Percentiles rank a stretch among this genome's conserved stretches.
Evolutionary conservation across 2,329 filamentous ascomycete species (phyloP).

Genomic region (Epichloe bromicola): DNA sequence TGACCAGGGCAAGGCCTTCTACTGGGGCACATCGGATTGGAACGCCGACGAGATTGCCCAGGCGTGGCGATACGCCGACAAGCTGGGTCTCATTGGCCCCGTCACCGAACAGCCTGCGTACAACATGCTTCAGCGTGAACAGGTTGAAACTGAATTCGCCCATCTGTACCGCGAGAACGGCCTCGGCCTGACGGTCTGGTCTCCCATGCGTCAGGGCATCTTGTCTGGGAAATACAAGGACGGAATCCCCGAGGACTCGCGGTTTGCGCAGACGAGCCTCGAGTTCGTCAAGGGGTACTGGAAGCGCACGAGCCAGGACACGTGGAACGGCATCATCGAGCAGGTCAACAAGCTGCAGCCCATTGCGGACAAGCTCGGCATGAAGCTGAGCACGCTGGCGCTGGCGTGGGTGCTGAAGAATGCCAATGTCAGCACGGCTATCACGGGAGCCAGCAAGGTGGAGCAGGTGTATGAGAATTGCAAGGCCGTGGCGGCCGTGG

Average conservation of each 20-base stretch:
- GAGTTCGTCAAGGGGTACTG: conserved; percentile 41
- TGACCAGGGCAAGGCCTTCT: conserved; percentile 52
- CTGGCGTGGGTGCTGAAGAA: conserved; percentile 52
- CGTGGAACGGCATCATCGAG: conserved; percentile 42
- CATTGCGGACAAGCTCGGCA: conserved; percentile 51
- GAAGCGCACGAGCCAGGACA: conserved; percentile 36
- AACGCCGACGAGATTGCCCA: conserved; percentile 50
- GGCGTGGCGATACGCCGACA: conserved; percentile 48
- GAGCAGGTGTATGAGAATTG: conserved; percentile 50
- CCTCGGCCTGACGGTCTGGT: conserved; percentile 50
- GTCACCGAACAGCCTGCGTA: conserved; percentile 56
- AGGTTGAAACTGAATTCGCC: conserved; percentile 50
- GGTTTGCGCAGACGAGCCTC: conserved; percentile 42
- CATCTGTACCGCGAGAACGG: conserved; percentile 47
- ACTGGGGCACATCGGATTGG: conserved; percentile 62
- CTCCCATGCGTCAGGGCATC: conserved; percentile 43
- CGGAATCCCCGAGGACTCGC: conserved; percentile 45
- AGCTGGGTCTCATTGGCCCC: conserved; percentile 47
- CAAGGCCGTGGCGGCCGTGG: conserved; percentile 35
- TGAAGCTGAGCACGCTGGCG: conserved; percentile 42
- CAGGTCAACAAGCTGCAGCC: conserved; percentile 46
- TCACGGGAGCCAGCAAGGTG: conserved; percentile 44
- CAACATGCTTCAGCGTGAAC: conserved; percentile 47
- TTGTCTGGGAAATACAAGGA: conserved; percentile 56
- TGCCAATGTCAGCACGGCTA: conserved; percentile 46